Percentiles rank a stretch among this genome's conserved stretches.
Conservation (phyloP, 495 filamentous ascomycete genomes). For the Neurospora sp. region DNA sequence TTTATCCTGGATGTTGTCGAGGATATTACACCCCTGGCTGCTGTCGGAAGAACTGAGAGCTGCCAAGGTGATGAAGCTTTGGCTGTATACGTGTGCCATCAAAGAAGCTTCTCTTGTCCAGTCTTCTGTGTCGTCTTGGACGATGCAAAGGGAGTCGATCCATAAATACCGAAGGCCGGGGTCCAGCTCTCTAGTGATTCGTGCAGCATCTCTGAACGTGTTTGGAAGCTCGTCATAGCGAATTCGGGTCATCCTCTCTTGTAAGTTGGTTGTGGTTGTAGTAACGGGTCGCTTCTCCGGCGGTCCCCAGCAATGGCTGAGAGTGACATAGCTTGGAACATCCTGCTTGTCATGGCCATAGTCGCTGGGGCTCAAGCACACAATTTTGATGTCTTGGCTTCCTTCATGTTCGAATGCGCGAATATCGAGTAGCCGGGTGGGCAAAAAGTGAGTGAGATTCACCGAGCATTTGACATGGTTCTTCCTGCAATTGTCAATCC, state of each 20-base stretch:
- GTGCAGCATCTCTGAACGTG: neutral
- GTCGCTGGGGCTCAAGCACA: neutral
- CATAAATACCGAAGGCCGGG: constrained; percentile 7
- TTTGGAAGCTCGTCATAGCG: neutral
- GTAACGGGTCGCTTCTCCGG: neutral
- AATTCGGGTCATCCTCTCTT: neutral
- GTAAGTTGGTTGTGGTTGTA: neutral
- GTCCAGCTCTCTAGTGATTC: neutral
- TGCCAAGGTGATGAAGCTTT: neutral
- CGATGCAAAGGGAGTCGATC: constrained; percentile 20
- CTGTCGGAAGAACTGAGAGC: neutral
- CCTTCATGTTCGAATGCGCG: neutral
- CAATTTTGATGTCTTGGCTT: neutral
- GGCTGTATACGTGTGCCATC: neutral
- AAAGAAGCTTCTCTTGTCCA: neutral
- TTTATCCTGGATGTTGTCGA: neutral
- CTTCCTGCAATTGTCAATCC: neutral
- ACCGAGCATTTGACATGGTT: neutral
- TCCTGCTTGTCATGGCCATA: neutral
- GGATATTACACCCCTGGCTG: neutral
- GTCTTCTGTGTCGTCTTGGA: constrained; percentile 14
- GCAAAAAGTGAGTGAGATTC: neutral
- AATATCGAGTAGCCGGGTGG: neutral
- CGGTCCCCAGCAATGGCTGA: neutral
- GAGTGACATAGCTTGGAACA: neutral